A percentile compares a stretch with the other conserved stretches of the same genome.
phyloP scores from a whole-genome alignment of 257 asterid genomes.

The Solanum dulcamara region DNA sequence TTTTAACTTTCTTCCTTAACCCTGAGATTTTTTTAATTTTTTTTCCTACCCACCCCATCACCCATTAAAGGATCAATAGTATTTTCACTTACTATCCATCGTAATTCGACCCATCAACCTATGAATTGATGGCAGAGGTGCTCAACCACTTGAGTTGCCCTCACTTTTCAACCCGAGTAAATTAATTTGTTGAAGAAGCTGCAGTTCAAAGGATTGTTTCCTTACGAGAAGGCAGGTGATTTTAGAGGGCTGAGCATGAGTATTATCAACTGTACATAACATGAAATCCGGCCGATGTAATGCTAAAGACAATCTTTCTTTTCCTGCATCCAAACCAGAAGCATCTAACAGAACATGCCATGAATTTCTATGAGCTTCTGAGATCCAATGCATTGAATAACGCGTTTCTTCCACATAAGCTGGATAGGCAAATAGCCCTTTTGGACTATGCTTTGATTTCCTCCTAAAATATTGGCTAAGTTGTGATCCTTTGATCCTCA shows the following conservation, averaged over 20 bases:
- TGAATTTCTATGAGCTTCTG: constrained; percentile 63
- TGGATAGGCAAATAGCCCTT: constrained; percentile 64
- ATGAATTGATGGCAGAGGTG: too few relatives aligned
- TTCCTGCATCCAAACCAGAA: constrained; percentile 25
- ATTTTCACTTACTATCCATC: not conserved
- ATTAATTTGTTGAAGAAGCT: constrained; percentile 18
- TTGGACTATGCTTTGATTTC: constrained; percentile 50
- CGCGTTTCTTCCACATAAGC: constrained; percentile 29
- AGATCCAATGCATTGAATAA: constrained; percentile 79
- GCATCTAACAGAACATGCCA: constrained; percentile 77
- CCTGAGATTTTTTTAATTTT: not conserved
- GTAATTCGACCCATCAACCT: not conserved
- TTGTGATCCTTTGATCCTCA: constrained; percentile 85
- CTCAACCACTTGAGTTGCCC: not conserved
- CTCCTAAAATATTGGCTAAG: constrained; percentile 64
- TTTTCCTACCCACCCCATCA: not conserved
- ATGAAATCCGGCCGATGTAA: constrained; percentile 71
- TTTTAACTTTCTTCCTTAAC: not conserved
- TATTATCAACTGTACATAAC: constrained; percentile 33
- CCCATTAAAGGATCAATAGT: not conserved
- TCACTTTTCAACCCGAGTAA: not conserved
- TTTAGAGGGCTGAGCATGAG: constrained; percentile 38
- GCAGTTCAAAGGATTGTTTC: constrained; percentile 47
- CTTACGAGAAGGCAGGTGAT: constrained; percentile 59
- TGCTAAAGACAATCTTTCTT: constrained; percentile 41